Evolutionary conservation across 306 rosid genomes (phyloP).

Genomic region (Elaeagnus macrophylla): DNA sequence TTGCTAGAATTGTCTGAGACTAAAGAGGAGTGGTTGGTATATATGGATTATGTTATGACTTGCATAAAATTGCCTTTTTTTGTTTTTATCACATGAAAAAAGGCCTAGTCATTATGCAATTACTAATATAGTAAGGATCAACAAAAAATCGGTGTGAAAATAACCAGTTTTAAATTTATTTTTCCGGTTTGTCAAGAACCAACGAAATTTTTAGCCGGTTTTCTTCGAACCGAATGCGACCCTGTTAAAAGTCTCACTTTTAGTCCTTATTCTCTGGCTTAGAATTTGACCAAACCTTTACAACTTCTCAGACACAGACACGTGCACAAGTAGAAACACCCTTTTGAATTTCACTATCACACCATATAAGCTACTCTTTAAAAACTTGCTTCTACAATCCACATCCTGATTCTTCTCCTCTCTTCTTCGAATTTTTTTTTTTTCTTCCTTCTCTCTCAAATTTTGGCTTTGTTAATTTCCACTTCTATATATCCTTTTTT

Average conservation of each 20-base stretch:
- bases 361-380: constrained; percentile 10
- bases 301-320: constrained; percentile 13
- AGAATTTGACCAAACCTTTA: constrained; percentile 22
- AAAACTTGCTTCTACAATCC: constrained; percentile 6
- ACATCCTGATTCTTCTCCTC: constrained; percentile 1
- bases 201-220: no score
- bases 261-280: constrained; percentile 4
- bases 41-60: not conserved
- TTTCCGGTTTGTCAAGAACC: no score
- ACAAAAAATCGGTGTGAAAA: no score
- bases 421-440: constrained; percentile 3
- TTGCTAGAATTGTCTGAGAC: constrained; percentile 2
- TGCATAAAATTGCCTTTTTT: no score
- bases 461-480: constrained; percentile 6
- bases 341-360: not conserved
- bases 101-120: no score
- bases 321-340: constrained; percentile 12
- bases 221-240: no score
- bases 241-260: no score
- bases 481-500: constrained; percentile 6
- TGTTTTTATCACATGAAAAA: no score
- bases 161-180: no score
- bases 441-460: constrained; percentile 14
- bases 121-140: no score
- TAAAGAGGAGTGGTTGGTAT: constrained; percentile 22